A percentile compares a stretch with the other conserved stretches of the same genome.
Conservation (phyloP, 2,329 filamentous ascomycete genomes). For the Colletotrichum tropicale region DNA sequence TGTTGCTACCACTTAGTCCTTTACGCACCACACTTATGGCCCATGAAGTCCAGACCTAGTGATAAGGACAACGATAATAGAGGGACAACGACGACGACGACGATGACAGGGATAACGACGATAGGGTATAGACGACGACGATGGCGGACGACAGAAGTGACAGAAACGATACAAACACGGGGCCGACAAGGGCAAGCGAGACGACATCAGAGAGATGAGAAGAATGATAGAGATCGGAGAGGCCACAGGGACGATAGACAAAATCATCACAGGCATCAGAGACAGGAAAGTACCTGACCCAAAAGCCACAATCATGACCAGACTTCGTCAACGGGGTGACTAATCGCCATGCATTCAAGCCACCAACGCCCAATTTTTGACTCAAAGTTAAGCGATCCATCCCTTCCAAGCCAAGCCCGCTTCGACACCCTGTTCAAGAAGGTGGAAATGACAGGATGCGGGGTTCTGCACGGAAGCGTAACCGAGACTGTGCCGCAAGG, state of each 20-base stretch:
- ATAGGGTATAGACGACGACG: background rate
- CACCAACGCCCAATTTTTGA: background rate
- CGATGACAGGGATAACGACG: too few relatives aligned
- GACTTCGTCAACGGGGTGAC: background rate
- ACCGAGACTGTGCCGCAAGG: background rate
- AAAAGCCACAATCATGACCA: background rate
- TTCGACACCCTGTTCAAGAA: background rate
- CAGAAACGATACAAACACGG: too few relatives aligned
- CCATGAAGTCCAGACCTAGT: too few relatives aligned
- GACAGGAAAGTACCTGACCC: background rate
- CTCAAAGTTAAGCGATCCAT: background rate
- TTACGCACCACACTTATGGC: too few relatives aligned
- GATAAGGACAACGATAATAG: too few relatives aligned
- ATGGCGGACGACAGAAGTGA: too few relatives aligned
- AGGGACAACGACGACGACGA: too few relatives aligned
- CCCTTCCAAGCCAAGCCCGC: background rate
- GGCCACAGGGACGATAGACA: accelerated
- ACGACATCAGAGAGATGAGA: background rate
- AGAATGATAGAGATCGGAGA: background rate
- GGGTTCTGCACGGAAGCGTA: background rate
- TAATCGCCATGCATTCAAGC: background rate
- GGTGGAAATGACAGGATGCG: background rate
- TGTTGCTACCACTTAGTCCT: too few relatives aligned
- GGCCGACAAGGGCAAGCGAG: background rate
- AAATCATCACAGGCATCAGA: background rate